These are phyloP conservation scores for Macaranga tanarius DNA, from an alignment of 441 rosid species.

Conservation along the genomic window DNA sequence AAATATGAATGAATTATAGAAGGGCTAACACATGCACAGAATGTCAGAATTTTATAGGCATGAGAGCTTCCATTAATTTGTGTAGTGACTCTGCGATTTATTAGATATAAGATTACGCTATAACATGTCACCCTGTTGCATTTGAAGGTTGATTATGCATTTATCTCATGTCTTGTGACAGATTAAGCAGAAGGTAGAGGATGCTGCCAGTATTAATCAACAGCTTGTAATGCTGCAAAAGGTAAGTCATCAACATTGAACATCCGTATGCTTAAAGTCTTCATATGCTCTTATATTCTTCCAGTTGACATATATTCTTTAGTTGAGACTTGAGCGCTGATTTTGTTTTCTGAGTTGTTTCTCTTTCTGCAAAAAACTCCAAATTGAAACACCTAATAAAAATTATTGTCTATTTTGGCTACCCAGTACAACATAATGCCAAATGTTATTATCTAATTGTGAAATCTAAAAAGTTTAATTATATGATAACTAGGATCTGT, in stretches of 20 bases:
- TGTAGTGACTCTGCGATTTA: not conserved
- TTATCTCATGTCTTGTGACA: conserved; percentile 32
- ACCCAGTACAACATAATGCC: not conserved
- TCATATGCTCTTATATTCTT: not conserved
- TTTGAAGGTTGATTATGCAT: not conserved
- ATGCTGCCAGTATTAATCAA: conserved; percentile 33
- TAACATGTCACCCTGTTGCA: not conserved
- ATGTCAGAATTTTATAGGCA: not conserved
- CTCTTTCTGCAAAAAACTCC: not conserved
- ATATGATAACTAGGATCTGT: not conserved
- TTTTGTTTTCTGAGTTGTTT: conserved; percentile 4
- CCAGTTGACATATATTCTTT: not conserved
- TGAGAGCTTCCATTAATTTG: not conserved
- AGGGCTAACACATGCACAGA: not conserved
- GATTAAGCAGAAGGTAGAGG: conserved; percentile 54
- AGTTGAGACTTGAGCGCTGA: not conserved
- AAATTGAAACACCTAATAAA: not conserved
- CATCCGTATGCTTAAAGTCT: not conserved
- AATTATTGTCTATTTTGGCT: not conserved
- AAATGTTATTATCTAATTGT: not conserved
- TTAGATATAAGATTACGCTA: no score
- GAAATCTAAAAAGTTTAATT: not conserved
- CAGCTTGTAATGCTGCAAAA: conserved; percentile 55
- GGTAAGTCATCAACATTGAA: conserved; percentile 33
- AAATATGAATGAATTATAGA: not conserved